Conservation (phyloP, 2,329 filamentous ascomycete genomes). For the Colletotrichum sansevieriae region DNA sequence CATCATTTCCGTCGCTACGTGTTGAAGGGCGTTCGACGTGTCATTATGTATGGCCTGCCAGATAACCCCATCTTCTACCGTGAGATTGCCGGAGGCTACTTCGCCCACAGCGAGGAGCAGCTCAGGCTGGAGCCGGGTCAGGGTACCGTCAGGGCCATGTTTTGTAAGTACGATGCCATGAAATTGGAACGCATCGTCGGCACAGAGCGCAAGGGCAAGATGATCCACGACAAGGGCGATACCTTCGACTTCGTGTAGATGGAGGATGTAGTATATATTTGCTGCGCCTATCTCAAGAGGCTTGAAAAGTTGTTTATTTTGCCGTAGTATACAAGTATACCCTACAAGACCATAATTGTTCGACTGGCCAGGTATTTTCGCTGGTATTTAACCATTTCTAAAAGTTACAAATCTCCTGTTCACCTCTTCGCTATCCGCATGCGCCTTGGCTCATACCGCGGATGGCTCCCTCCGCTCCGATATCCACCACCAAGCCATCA, state of each 20-base stretch:
- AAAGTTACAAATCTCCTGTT: slow-evolving; percentile 25
- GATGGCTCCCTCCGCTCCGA: neutral
- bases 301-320: slow-evolving; percentile 35
- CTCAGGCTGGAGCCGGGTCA: slow-evolving; percentile 68
- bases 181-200: slow-evolving; percentile 92
- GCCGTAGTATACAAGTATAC: slow-evolving; percentile 42
- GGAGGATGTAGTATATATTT: slow-evolving; percentile 29
- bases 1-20: slow-evolving; percentile 95
- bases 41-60: slow-evolving; percentile 92
- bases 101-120: slow-evolving; percentile 71
- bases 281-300: slow-evolving; percentile 15
- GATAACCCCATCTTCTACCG: slow-evolving; percentile 88
- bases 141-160: slow-evolving; percentile 74
- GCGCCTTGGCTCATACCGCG: neutral
- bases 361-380: slow-evolving; percentile 38
- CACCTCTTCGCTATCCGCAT: neutral
- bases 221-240: slow-evolving; percentile 87
- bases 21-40: slow-evolving; percentile 82
- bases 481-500: neutral
- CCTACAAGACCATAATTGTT: slow-evolving; percentile 40
- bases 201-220: slow-evolving; percentile 81
- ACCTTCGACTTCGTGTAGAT: slow-evolving; percentile 92
- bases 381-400: slow-evolving; percentile 34
- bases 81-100: slow-evolving; percentile 78
- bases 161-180: slow-evolving; percentile 90